Conservation (phyloP, 116 monocot genomes). For the Posidonia oceanica region DNA sequence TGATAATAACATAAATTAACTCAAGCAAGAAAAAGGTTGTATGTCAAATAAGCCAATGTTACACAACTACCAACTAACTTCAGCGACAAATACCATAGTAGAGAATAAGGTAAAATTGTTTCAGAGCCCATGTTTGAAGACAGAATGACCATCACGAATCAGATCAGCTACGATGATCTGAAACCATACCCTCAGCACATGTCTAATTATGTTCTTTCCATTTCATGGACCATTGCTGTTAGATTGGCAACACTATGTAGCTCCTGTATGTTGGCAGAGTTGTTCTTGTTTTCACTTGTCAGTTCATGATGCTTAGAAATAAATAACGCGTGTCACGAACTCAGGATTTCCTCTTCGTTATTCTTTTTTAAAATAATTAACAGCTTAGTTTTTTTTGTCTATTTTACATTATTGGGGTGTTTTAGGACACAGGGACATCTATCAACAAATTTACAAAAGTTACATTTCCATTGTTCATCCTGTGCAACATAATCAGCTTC, state of each 20-base stretch:
- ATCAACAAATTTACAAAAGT: slow-evolving; percentile 37
- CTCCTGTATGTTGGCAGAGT: background rate
- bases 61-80: too few species aligned
- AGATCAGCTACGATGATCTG: too few species aligned
- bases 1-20: too few species aligned
- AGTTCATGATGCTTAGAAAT: background rate
- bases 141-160: too few species aligned
- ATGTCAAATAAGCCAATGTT: too few species aligned
- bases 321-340: background rate
- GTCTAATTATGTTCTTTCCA: too few species aligned
- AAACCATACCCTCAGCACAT: too few species aligned
- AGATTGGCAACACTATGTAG: background rate
- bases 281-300: background rate
- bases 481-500: slow-evolving; percentile 37
- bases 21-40: too few species aligned
- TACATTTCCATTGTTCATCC: slow-evolving; percentile 63
- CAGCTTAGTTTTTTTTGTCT: background rate
- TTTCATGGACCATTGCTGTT: too few species aligned
- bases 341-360: background rate
- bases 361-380: background rate
- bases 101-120: too few species aligned
- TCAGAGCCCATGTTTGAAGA: too few species aligned
- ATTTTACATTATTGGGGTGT: background rate
- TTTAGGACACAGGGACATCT: slow-evolving; percentile 20
- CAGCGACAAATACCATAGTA: too few species aligned